Base-by-base conservation (phyloP, 1,284 basidiomycete species). In the Cystobasidiaceae sp. region DNA sequence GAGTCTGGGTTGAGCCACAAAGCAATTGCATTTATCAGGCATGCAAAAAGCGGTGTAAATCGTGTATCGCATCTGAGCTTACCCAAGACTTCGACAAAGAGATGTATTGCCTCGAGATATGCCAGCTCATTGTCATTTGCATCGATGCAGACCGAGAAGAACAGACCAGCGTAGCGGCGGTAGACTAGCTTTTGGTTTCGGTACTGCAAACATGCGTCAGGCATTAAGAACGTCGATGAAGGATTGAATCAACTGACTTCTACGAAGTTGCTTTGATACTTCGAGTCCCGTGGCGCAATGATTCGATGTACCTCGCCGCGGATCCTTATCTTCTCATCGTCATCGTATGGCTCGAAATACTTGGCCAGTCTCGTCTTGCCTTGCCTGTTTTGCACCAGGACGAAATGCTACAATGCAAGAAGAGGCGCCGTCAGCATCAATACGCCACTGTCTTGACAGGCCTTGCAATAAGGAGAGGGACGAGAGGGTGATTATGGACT, bases 81-180 rank as follows among this genome's bases (percentile, higher is more conserved):
- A 92, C 93, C 93, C 6, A 98, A 82, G n/a, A 97, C 87, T 77
- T 98, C 96, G 23, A 98, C 96, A 74, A 98, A 97, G 3, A 98
- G 83, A 77, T 98, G 94, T 62, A 98, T 97, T 2, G 92, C 93
- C 76, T 98, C 96, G 28, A 97, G 81, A 76, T 96, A 97, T 0
- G 93, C 92, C 63, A 98, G 82, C 76, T 98, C 96, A 74, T 98
- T 98, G 78, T 98, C 96, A 73, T 97, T 93, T 23, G 90, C 90
- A 74, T 98, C 94, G 8, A 98, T 91, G 73, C 94, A 97, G 28
- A 96, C 83, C 74, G 93, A 97, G 79, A 98, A 98, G 82, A 97
- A 98, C 19, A 98, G 85, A 1, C 94, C 94, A 33, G 94, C 94
- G 74, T 98, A 98, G 67, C 93, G 85, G 67, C 93, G 83, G 78